phyloP scores from a whole-genome alignment of 768 basidiomycete genomes.

The Kwoniella dejecticola region DNA sequence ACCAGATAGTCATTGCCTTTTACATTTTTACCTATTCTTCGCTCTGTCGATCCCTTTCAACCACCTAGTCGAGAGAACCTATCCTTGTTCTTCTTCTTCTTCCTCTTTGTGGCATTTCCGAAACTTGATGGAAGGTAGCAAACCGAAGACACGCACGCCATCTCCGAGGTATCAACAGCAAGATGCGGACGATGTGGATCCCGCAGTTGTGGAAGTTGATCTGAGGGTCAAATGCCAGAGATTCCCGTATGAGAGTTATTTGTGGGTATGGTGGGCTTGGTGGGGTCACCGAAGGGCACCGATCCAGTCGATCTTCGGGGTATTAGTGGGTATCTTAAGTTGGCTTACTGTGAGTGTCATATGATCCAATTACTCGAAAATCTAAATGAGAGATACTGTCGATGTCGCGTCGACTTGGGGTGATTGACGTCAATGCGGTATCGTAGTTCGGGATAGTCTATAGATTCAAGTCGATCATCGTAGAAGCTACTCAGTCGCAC shows the following conservation, averaged over 20 bases:
- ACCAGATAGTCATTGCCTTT: constrained; percentile 25
- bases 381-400: no score
- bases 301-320: constrained; percentile 24
- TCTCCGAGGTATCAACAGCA: no score
- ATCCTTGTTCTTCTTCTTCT: no score
- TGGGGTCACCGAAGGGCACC: constrained; percentile 43
- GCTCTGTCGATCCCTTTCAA: constrained; percentile 40
- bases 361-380: neutral
- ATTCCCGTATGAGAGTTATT: constrained; percentile 43
- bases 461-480: constrained; percentile 29
- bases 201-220: constrained; percentile 33
- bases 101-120: no score
- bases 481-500: no score
- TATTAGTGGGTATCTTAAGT: constrained; percentile 18
- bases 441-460: constrained; percentile 24
- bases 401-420: no score
- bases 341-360: constrained; percentile 35
- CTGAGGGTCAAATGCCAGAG: constrained; percentile 52
- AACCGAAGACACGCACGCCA: no score
- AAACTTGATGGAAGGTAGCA: no score
- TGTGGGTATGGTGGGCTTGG: constrained; percentile 49
- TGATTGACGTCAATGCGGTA: neutral
- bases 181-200: neutral
- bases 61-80: constrained; percentile 28
- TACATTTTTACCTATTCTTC: constrained; percentile 48